Percentiles rank a stretch among this genome's conserved stretches.
Conservation (phyloP, 306 rosid species). For the Lotus japonicus region DNA sequence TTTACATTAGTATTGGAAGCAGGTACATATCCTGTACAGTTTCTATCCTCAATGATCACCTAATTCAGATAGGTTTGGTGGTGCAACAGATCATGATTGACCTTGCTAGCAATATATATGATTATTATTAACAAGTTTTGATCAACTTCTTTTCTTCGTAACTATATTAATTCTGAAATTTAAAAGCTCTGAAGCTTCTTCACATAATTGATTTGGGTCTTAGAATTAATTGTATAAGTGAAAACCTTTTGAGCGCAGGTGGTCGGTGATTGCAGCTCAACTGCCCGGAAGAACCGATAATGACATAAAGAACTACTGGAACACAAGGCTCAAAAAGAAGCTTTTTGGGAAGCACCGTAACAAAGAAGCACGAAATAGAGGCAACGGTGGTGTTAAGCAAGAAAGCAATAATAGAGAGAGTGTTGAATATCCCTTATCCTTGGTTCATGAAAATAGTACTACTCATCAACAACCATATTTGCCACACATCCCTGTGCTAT, state of each 20-base stretch:
- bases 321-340: conserved; percentile 89
- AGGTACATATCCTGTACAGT: conserved; percentile 34
- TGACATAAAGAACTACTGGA: conserved; percentile 97
- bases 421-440: conserved; percentile 17
- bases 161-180: too few relatives aligned
- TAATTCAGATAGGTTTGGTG: too few relatives aligned
- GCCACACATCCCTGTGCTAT: conserved; percentile 47
- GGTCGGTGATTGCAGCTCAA: conserved; percentile 98
- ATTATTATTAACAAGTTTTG: too few relatives aligned
- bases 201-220: too few relatives aligned
- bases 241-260: conserved; percentile 28
- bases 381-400: conserved; percentile 26
- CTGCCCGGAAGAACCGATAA: conserved; percentile 90
- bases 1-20: conserved; percentile 87
- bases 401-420: conserved; percentile 23
- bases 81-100: background rate
- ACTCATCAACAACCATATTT: conserved; percentile 41
- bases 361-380: conserved; percentile 38
- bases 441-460: conserved; percentile 8
- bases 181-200: too few relatives aligned
- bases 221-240: too few relatives aligned
- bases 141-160: too few relatives aligned
- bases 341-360: conserved; percentile 74
- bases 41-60: too few relatives aligned
- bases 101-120: background rate